phyloP scores from a whole-genome alignment of 106 monocot species.

The Acorus calamus region DNA sequence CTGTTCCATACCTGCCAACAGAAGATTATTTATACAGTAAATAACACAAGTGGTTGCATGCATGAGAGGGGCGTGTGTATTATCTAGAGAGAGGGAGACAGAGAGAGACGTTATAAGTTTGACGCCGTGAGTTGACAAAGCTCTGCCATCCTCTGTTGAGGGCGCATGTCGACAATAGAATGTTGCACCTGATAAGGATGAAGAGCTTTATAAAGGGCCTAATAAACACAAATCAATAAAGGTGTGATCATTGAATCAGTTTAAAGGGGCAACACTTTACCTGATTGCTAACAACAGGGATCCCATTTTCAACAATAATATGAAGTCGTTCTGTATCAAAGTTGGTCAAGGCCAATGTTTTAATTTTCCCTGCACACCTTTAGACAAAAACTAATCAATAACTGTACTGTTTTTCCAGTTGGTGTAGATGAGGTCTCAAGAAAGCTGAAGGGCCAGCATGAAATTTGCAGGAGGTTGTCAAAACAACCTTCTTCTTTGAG shows the following conservation, averaged over 20 bases:
- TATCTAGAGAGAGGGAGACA: slow-evolving; percentile 19
- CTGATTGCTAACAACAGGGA: slow-evolving; percentile 87
- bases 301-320: slow-evolving; percentile 57
- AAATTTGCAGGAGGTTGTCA: background rate
- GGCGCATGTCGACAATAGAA: slow-evolving; percentile 93
- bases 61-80: slow-evolving; percentile 7
- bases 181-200: slow-evolving; percentile 64
- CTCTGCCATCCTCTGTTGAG: slow-evolving; percentile 84
- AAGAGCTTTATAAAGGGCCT: no score
- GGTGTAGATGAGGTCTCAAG: no score
- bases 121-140: slow-evolving; percentile 73
- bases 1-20: slow-evolving; percentile 72
- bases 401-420: no score
- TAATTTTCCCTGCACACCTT: slow-evolving; percentile 61
- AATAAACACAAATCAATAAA: no score
- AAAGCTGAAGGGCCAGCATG: background rate
- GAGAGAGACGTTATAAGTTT: slow-evolving; percentile 82
- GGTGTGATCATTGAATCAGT: no score
- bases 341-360: slow-evolving; percentile 68
- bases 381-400: background rate
- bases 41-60: background rate
- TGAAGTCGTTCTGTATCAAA: slow-evolving; percentile 64
- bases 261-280: slow-evolving; percentile 14
- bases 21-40: background rate
- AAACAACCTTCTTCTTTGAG: slow-evolving; percentile 78